These are phyloP conservation scores for Dictyostelium firmibasis DNA, from an alignment of 78 protist species.

Conservation along the genomic window DNA sequence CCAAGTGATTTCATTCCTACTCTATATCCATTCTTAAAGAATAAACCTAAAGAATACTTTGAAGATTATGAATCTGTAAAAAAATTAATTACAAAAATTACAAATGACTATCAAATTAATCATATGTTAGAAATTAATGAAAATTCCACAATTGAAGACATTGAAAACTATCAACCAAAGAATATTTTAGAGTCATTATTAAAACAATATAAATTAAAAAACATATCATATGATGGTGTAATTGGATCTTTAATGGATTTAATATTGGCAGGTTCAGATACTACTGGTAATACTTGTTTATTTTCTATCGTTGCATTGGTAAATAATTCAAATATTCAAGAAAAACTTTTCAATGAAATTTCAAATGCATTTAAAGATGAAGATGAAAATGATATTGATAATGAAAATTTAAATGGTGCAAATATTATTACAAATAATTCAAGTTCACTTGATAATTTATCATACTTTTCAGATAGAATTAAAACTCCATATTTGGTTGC, in stretches of 20 bases:
- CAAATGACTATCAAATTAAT: background rate
- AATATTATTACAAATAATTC: background rate
- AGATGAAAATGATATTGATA: background rate
- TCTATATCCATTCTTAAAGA: background rate
- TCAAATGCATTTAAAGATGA: background rate
- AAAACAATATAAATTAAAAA: background rate
- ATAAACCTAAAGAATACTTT: conserved; percentile 14
- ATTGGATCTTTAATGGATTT: conserved; percentile 8
- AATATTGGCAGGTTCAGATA: conserved; percentile 2
- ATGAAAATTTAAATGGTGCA: background rate
- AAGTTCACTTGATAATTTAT: background rate
- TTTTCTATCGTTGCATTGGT: background rate
- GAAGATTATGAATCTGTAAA: background rate
- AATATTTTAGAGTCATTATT: conserved; percentile 2
- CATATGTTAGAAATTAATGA: background rate
- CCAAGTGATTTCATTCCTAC: conserved; percentile 18
- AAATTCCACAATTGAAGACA: background rate
- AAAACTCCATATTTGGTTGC: background rate
- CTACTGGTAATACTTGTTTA: background rate
- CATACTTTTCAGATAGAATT: background rate
- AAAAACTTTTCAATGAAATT: background rate
- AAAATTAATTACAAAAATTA: background rate
- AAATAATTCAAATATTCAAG: conserved; percentile 20
- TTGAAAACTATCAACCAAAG: conserved; percentile 9
- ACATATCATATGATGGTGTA: background rate